A percentile compares a stretch with the other conserved stretches of the same genome.
Evolutionary conservation across 2,329 filamentous ascomycete genomes (phyloP).

Genomic region (Pseudogymnoascus destructans): DNA sequence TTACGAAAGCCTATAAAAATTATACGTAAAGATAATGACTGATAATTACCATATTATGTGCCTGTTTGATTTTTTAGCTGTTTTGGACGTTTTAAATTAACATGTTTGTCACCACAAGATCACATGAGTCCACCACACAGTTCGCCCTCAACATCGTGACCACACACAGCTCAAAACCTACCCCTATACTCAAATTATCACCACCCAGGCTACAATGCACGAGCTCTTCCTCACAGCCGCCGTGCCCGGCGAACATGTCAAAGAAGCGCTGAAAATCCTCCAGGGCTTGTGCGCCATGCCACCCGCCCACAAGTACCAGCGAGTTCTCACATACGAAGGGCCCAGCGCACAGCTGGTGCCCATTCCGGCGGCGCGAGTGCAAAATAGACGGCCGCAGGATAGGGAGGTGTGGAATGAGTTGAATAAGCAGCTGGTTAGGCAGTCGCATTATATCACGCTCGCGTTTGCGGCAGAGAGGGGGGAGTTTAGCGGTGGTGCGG

Average conservation of each 20-base stretch:
- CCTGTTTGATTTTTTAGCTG: not conserved
- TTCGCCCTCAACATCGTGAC: not conserved
- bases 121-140: not conserved
- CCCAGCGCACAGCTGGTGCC: slow-evolving; percentile 29
- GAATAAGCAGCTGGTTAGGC: slow-evolving; percentile 39
- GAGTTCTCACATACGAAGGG: slow-evolving; percentile 39
- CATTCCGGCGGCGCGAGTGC: slow-evolving; percentile 18
- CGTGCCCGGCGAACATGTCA: slow-evolving; percentile 37
- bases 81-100: not conserved
- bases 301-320: slow-evolving; percentile 36
- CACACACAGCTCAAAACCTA: not conserved
- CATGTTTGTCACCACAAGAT: not conserved
- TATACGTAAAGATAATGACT: not conserved
- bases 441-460: slow-evolving; percentile 44
- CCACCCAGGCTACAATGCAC: slow-evolving; percentile 32
- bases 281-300: slow-evolving; percentile 45
- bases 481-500: slow-evolving; percentile 32
- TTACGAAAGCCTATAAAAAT: not conserved
- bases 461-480: slow-evolving; percentile 40
- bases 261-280: slow-evolving; percentile 38
- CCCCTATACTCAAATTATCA: not conserved
- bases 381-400: slow-evolving; percentile 13
- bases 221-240: slow-evolving; percentile 46
- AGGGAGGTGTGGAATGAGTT: slow-evolving; percentile 37
- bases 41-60: not conserved